These are phyloP conservation scores for Lentinula lateritia DNA, from an alignment of 768 basidiomycete genomes.

Conservation along the genomic window DNA sequence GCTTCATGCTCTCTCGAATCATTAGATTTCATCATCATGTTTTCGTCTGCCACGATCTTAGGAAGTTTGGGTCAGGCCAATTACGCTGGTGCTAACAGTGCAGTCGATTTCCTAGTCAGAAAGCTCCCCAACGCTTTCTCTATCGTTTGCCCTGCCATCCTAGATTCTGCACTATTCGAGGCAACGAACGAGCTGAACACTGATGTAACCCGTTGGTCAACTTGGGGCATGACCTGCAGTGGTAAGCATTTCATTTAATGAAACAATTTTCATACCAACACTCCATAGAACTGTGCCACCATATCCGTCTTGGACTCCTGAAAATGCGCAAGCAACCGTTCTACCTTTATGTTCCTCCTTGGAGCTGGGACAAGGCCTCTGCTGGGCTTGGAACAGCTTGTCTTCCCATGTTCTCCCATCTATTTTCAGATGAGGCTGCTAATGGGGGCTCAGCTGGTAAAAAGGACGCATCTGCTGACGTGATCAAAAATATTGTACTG, in stretches of 20 bases:
- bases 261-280: not conserved
- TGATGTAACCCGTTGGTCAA: conserved; percentile 3
- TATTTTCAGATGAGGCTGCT: conserved; percentile 1
- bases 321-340: conserved; percentile 13
- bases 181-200: conserved; percentile 3
- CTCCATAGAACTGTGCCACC: conserved; percentile 17
- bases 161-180: conserved; percentile 10
- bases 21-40: conserved; percentile 18
- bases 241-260: not conserved
- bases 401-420: conserved; percentile 12
- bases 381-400: conserved; percentile 12
- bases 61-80: conserved; percentile 20
- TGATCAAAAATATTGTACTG: not conserved
- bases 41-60: conserved; percentile 15
- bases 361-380: conserved; percentile 16
- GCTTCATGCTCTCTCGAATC: conserved; percentile 6
- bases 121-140: conserved; percentile 14
- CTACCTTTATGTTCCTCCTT: conserved; percentile 18
- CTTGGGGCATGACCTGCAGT: conserved; percentile 12
- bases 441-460: not conserved
- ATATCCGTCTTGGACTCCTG: conserved; percentile 18
- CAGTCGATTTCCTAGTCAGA: conserved; percentile 12
- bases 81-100: conserved; percentile 18
- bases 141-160: conserved; percentile 13
- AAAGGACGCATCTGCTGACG: not conserved